phyloP scores from a whole-genome alignment of 306 rosid species.

The Sophora flavescens region DNA sequence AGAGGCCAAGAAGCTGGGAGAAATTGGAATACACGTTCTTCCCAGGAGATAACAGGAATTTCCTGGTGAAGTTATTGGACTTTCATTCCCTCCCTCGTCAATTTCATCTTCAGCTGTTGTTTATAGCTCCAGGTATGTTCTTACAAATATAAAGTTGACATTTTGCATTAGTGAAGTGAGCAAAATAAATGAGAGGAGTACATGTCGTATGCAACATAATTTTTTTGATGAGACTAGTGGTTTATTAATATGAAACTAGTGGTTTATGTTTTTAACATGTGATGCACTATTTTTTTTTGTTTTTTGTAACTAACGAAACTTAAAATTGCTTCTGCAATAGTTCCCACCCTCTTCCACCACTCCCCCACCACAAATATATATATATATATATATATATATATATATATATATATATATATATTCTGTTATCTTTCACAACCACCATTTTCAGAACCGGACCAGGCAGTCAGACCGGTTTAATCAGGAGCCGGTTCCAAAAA shows the following conservation, averaged over 20 bases:
- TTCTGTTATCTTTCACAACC: background rate
- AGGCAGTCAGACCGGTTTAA: background rate
- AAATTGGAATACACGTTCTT: slow-evolving; percentile 67
- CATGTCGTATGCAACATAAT: background rate
- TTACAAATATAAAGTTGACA: background rate
- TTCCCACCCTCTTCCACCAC: background rate
- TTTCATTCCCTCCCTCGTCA: slow-evolving; percentile 82
- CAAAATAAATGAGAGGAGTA: slow-evolving; percentile 25
- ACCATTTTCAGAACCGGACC: background rate
- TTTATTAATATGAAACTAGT: background rate
- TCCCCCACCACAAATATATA: background rate
- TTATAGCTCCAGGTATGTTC: slow-evolving; percentile 88
- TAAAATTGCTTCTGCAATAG: background rate
- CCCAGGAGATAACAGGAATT: slow-evolving; percentile 90
- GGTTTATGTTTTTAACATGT: background rate
- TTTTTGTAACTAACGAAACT: background rate
- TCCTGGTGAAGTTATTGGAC: slow-evolving; percentile 98
- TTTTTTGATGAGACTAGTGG: background rate
- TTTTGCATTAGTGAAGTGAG: slow-evolving; percentile 14
- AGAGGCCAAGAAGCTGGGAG: slow-evolving; percentile 87
- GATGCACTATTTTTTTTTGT: too few species aligned
- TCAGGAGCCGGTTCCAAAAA: background rate
- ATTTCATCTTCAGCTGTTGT: slow-evolving; percentile 75
- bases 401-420: too few species aligned
- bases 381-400: too few species aligned